A percentile compares a stretch with the other conserved stretches of the same genome.
Evolutionary conservation across 192 early-diverging fungal genomes (phyloP).

Genomic region (Rhizoclosmatium sp.): DNA sequence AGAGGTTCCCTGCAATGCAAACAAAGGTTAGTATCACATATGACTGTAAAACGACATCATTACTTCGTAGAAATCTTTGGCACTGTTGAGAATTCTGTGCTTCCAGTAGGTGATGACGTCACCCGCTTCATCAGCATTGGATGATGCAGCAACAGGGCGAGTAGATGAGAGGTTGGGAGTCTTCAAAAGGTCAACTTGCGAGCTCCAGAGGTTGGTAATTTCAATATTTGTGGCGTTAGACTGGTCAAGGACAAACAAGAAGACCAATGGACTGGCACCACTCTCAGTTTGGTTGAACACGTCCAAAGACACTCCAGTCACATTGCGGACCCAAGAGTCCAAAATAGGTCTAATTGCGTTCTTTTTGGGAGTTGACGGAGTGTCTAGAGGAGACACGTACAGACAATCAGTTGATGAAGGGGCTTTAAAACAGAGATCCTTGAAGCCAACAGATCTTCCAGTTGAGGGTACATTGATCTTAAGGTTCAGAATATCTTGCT

Average conservation of each 20-base stretch:
- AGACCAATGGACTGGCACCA: constrained; percentile 26
- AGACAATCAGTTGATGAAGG: constrained; percentile 22
- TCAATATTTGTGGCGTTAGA: constrained; percentile 21
- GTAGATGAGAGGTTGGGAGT: constrained; percentile 5
- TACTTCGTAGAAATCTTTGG: constrained; percentile 58
- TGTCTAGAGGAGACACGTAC: constrained; percentile 19
- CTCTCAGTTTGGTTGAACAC: constrained; percentile 11
- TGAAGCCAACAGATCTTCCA: background rate
- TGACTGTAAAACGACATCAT: constrained; percentile 58
- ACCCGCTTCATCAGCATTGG: background rate
- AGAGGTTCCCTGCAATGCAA: constrained; percentile 63
- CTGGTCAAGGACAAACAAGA: constrained; percentile 37
- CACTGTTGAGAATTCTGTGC: constrained; percentile 36
- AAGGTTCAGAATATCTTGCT: constrained; percentile 17
- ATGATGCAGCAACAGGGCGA: background rate
- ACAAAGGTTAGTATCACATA: no score
- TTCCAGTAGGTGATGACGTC: constrained; percentile 8
- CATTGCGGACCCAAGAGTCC: background rate
- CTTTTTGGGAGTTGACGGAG: background rate
- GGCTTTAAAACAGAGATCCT: constrained; percentile 21
- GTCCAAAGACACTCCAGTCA: background rate
- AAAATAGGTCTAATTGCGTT: background rate
- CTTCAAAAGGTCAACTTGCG: constrained; percentile 31
- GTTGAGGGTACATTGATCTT: background rate
- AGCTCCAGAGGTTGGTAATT: constrained; percentile 21